Percentiles rank a stretch among this genome's conserved stretches.
phyloP scores from a whole-genome alignment of 306 rosid genomes.

The Prunus salicina region DNA sequence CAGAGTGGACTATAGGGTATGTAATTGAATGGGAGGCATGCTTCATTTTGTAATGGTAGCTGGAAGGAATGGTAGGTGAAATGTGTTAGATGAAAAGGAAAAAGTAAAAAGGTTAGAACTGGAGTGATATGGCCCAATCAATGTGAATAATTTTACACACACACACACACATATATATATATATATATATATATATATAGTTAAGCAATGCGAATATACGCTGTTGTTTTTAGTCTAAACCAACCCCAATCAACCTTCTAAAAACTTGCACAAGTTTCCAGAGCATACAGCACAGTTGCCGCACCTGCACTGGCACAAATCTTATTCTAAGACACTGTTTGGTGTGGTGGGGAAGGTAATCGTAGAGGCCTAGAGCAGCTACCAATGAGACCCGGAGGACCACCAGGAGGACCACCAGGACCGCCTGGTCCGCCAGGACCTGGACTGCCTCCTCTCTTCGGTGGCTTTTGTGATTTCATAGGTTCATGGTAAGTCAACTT shows the following conservation, averaged over 20 bases:
- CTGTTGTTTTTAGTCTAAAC: constrained; percentile 27
- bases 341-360: background rate
- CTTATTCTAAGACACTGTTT: background rate
- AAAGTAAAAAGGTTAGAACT: background rate
- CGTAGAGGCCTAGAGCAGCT: background rate
- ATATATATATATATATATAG: too few species aligned
- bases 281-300: background rate
- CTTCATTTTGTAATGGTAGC: constrained; percentile 36
- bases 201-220: background rate
- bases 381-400: constrained; percentile 24
- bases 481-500: constrained; percentile 46
- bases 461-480: constrained; percentile 40
- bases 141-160: background rate
- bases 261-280: background rate
- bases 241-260: background rate
- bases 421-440: constrained; percentile 37
- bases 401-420: constrained; percentile 23
- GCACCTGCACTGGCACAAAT: background rate
- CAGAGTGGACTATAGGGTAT: background rate
- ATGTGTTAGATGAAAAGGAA: background rate
- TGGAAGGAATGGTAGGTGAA: constrained; percentile 34
- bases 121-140: too few species aligned
- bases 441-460: constrained; percentile 27
- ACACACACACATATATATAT: too few species aligned
- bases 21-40: background rate